These are phyloP conservation scores for Solanum paucissectum DNA, from an alignment of 257 asterid species.

Conservation along the genomic window DNA sequence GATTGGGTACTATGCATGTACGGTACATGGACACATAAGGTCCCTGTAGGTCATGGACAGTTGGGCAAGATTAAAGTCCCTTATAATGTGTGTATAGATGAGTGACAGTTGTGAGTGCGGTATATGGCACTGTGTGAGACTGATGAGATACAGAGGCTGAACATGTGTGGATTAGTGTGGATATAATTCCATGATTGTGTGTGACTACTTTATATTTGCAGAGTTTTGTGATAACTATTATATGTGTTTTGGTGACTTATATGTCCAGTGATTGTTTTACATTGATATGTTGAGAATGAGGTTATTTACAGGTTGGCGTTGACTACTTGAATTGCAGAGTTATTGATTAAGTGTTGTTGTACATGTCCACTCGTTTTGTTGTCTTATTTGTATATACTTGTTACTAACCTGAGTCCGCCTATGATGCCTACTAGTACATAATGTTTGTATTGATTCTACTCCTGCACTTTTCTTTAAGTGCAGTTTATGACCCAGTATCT, in stretches of 20 bases:
- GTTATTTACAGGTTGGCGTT: not conserved
- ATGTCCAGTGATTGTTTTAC: not conserved
- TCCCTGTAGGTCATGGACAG: not conserved
- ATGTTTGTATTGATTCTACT: not conserved
- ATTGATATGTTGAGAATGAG: not conserved
- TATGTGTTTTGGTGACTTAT: not conserved
- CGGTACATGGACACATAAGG: not conserved
- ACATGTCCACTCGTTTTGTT: not conserved
- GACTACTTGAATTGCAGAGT: not conserved
- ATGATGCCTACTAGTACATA: not conserved
- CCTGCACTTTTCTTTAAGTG: not conserved
- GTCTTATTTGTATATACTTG: not conserved
- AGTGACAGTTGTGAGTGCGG: not conserved
- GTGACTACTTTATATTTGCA: not conserved
- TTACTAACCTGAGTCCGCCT: not conserved
- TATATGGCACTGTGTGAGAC: not conserved
- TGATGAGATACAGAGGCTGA: not conserved
- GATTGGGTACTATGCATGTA: not conserved
- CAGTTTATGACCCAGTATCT: not conserved
- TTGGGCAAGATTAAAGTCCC: not conserved
- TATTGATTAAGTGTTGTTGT: not conserved
- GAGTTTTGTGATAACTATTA: not conserved
- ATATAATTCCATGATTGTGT: not conserved
- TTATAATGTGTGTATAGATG: not conserved
- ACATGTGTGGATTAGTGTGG: not conserved